phyloP scores from a whole-genome alignment of 2,329 filamentous ascomycete species.

The Pyricularia grisea region DNA sequence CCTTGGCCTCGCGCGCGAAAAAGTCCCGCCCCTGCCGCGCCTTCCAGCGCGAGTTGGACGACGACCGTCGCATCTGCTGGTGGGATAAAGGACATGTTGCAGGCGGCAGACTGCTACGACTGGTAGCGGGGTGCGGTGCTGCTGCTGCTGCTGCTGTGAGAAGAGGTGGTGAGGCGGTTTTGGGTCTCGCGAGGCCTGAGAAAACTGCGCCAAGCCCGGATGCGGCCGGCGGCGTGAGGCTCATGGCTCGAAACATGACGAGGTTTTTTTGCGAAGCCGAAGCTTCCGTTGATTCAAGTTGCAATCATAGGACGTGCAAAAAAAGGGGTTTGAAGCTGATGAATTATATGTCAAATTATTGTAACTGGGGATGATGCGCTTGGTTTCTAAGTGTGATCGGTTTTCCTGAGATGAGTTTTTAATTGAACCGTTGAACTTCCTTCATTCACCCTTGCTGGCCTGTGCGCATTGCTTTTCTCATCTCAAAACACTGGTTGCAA shows the following conservation, averaged over 20 bases:
- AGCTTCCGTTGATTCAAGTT: not conserved
- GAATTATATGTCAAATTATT: not conserved
- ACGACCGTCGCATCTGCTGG: conserved; percentile 20
- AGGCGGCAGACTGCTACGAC: not conserved
- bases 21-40: conserved; percentile 64
- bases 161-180: not conserved
- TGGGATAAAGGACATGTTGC: not conserved
- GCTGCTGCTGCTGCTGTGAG: not conserved
- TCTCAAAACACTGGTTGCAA: not conserved
- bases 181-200: not conserved
- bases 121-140: not conserved
- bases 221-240: not conserved
- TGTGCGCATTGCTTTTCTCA: not conserved
- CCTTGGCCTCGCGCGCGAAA: conserved; percentile 65
- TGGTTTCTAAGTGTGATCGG: not conserved
- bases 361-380: not conserved
- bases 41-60: conserved; percentile 70
- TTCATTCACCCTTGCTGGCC: not conserved
- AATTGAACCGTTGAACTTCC: not conserved
- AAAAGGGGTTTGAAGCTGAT: not conserved
- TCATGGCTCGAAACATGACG: not conserved
- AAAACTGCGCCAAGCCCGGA: not conserved
- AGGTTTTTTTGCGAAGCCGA: not conserved
- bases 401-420: not conserved
- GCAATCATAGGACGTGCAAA: not conserved